Conservation (phyloP, 75 land plant genomes). For the Azolla pinnata region DNA sequence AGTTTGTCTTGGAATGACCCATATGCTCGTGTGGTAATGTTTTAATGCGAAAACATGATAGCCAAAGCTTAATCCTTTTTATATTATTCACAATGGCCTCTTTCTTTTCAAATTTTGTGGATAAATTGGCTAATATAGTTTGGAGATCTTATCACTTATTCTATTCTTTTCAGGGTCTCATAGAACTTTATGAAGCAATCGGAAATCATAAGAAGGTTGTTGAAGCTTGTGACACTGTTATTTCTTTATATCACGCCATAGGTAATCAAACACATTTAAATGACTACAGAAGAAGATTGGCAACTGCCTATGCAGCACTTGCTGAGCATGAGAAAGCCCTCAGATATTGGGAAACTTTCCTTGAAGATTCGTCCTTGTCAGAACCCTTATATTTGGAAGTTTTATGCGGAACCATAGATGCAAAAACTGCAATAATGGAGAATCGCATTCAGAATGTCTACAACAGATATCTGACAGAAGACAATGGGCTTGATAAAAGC, state of each 20-base stretch:
- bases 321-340: constrained; percentile 19
- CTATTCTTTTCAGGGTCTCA: constrained; percentile 18
- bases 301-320: constrained; percentile 9
- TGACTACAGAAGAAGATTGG: constrained; percentile 22
- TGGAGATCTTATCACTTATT: background rate
- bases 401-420: constrained; percentile 28
- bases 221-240: constrained; percentile 19
- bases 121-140: too few relatives aligned
- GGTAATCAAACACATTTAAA: constrained; percentile 14
- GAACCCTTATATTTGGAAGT: constrained; percentile 19
- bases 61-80: too few relatives aligned
- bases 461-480: constrained; percentile 6
- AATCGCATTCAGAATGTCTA: constrained; percentile 7
- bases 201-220: constrained; percentile 16
- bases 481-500: background rate
- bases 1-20: too few relatives aligned
- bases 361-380: constrained; percentile 9
- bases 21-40: too few relatives aligned
- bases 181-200: constrained; percentile 25
- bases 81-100: too few relatives aligned
- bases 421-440: constrained; percentile 21
- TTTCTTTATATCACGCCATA: constrained; percentile 4
- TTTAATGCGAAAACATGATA: too few relatives aligned
- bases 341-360: constrained; percentile 16
- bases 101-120: too few relatives aligned